phyloP scores from a whole-genome alignment of 2,329 filamentous ascomycete genomes.

The Colletotrichum tofieldiae region DNA sequence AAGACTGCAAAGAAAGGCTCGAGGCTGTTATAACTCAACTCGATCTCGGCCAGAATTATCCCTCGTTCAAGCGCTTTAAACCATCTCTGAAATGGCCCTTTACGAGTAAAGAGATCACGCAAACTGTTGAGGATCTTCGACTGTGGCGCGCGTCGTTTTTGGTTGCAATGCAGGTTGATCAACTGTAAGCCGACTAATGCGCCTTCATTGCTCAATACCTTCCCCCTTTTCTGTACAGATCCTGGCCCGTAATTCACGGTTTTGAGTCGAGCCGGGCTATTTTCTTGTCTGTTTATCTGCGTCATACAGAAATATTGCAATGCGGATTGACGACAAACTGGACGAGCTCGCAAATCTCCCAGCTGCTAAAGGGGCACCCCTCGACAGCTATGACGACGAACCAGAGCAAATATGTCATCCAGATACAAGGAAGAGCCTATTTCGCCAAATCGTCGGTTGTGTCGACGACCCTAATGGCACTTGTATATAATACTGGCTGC shows the following conservation, averaged over 20 bases:
- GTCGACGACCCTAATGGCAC: constrained; percentile 41
- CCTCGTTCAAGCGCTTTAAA: background rate
- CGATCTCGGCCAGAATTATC: background rate
- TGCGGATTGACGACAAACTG: background rate
- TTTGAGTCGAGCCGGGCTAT: too few relatives aligned
- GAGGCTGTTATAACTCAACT: background rate
- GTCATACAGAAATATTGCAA: background rate
- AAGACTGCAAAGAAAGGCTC: background rate
- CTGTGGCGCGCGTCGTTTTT: background rate
- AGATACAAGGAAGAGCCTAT: constrained; percentile 48
- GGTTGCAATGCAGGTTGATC: background rate
- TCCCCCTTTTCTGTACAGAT: too few relatives aligned
- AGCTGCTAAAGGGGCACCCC: constrained; percentile 44
- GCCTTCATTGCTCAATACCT: too few relatives aligned
- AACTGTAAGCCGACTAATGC: background rate
- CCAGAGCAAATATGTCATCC: constrained; percentile 48
- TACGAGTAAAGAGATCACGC: background rate
- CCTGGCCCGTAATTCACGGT: too few relatives aligned
- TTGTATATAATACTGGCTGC: constrained; percentile 53
- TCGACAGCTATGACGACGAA: constrained; percentile 49
- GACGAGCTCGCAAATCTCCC: constrained; percentile 16
- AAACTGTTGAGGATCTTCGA: background rate
- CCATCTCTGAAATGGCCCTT: constrained; percentile 1
- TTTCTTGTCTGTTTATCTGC: background rate
- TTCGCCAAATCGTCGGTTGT: constrained; percentile 48